These are phyloP conservation scores for Cryptococcus neoformans DNA, from an alignment of 1,284 basidiomycete genomes.

Conservation along the genomic window DNA sequence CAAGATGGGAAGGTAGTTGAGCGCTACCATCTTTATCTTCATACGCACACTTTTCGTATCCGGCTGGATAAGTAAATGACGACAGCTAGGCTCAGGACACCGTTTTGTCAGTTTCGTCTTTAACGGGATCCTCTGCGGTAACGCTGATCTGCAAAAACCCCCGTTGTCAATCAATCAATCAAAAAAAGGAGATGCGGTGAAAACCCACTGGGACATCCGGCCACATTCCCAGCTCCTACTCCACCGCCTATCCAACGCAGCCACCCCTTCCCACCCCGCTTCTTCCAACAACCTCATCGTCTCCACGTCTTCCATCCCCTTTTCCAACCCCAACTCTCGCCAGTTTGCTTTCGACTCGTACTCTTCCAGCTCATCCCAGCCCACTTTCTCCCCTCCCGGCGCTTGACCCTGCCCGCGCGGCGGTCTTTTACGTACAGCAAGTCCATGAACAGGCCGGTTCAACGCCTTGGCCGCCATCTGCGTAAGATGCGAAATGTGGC, in stretches of 20 bases:
- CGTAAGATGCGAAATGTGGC: conserved; percentile 44
- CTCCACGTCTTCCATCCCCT: conserved; percentile 34
- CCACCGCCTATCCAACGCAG: conserved; percentile 76
- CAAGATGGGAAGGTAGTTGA: conserved; percentile 87
- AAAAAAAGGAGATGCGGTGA: neutral
- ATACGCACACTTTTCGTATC: conserved; percentile 93
- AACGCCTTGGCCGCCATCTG: conserved; percentile 43
- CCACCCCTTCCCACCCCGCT: conserved; percentile 60
- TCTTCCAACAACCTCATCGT: conserved; percentile 60
- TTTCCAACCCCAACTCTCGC: conserved; percentile 23
- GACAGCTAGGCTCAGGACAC: conserved; percentile 72
- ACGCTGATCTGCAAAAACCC: conserved; percentile 24
- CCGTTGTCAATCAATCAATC: neutral
- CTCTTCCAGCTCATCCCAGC: conserved; percentile 40
- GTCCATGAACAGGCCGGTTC: conserved; percentile 31
- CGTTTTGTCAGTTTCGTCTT: conserved; percentile 93
- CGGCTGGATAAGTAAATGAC: conserved; percentile 96
- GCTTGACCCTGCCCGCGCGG: neutral
- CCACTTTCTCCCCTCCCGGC: conserved; percentile 12
- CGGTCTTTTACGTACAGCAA: conserved; percentile 12
- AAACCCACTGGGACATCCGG: conserved; percentile 61
- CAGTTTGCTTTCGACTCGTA: conserved; percentile 37
- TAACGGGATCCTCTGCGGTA: conserved; percentile 82
- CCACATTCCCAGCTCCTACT: conserved; percentile 71
- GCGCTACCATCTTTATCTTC: conserved; percentile 96